These are phyloP conservation scores for Penicillium capsulatum DNA, from an alignment of 2,329 filamentous ascomycete species.

Conservation along the genomic window DNA sequence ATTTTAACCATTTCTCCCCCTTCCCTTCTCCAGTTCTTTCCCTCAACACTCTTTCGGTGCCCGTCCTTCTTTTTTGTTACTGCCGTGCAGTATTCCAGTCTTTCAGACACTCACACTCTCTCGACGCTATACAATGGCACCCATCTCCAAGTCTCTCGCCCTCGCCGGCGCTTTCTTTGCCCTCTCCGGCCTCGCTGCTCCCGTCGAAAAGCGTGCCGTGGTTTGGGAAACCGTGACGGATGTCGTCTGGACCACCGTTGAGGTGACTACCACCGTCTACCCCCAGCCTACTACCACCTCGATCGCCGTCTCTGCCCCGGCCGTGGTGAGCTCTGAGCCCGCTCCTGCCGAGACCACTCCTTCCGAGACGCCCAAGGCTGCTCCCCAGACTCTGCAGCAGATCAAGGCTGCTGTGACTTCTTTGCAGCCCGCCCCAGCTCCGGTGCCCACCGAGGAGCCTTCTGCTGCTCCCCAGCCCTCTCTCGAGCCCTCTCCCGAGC, in stretches of 20 bases:
- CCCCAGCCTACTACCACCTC: slow-evolving; percentile 22
- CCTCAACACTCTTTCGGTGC: slow-evolving; percentile 23
- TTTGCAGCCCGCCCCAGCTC: slow-evolving; percentile 6
- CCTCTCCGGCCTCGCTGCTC: slow-evolving; percentile 28
- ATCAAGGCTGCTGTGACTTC: too few species aligned
- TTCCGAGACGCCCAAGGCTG: not conserved
- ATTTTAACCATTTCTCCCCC: slow-evolving; percentile 1
- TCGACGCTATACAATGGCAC: slow-evolving; percentile 28
- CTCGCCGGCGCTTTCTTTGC: slow-evolving; percentile 36
- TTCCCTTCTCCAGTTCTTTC: slow-evolving; percentile 2
- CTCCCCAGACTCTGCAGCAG: too few species aligned
- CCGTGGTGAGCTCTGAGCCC: slow-evolving; percentile 14
- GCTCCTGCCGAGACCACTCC: slow-evolving; percentile 9
- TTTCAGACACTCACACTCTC: slow-evolving; percentile 5
- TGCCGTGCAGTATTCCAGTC: slow-evolving; percentile 25
- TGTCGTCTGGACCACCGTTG: slow-evolving; percentile 48
- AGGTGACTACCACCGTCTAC: slow-evolving; percentile 48
- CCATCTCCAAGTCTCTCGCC: slow-evolving; percentile 36
- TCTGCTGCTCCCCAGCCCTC: slow-evolving; percentile 3
- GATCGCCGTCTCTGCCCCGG: slow-evolving; percentile 18
- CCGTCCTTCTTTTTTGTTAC: slow-evolving; percentile 10
- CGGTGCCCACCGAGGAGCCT: slow-evolving; percentile 4
- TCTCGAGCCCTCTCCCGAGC: slow-evolving; percentile 2
- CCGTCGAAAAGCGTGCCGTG: slow-evolving; percentile 40
- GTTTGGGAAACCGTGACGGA: slow-evolving; percentile 50